Base-by-base conservation (phyloP, 768 basidiomycete genomes). In the Gloeophyllum trabeum region DNA sequence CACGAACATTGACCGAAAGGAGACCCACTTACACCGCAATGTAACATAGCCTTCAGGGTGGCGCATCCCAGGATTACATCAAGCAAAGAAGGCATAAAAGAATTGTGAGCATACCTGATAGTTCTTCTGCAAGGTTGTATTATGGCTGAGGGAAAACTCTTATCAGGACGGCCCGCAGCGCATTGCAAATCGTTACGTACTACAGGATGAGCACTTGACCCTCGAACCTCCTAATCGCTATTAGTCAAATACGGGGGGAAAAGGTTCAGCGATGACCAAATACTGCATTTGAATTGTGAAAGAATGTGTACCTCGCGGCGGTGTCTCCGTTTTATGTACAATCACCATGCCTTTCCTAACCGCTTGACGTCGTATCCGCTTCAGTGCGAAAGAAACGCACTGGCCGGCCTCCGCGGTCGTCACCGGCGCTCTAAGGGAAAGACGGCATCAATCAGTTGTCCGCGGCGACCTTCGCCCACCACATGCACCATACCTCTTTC, bases 291-390 rank as follows among this genome's bases (percentile, higher is more conserved):
- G n/a, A n/a, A n/a, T n/a, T n/a, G n/a, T n/a, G n/a, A n/a, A n/a
- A n/a, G n/a, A n/a, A 14, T 35, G 46, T 62, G 42, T 51, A 84
- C 86, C 84, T 67, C 73, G 74, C 3, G 92, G 92, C 21, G 76
- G 81, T 5, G 63, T 63, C 7, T 94, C 91, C 2, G 78, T 73
- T 59, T 81, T 88, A 43, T 78, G 77, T 1, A 92, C 80, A 35
- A 97, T 64, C 2, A 96, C 88, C 93, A 94, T 93, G 10, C 93
- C 94, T 61, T 97, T 98, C 45, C 94, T 69, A 6, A 97, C 79
- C 18, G 79, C 76, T 5, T 78, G 73, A 42, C 88, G 67, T 42
- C 83, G 72, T 45, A 96, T 81, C 35, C 89, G 75, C 66, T 98
- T 99, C 22, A 99, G 62, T 3, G 94, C 96, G 42, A 96, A 67